These are phyloP conservation scores for Tetradesmus obliquus DNA, from an alignment of 139 green algal genomes.

Conservation along the genomic window DNA sequence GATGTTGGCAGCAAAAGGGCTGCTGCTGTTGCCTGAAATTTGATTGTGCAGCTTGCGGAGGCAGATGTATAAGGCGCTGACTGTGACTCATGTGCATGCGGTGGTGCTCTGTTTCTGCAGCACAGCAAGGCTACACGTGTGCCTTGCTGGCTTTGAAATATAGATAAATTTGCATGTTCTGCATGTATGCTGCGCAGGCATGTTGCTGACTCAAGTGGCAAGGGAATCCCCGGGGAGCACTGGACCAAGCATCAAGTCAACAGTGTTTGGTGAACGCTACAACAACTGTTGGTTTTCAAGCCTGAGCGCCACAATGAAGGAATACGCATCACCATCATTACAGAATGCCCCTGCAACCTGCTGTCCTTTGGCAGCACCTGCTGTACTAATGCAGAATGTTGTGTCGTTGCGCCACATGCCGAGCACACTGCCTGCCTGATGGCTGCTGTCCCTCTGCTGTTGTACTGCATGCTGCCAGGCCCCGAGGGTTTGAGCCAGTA, in stretches of 20 bases:
- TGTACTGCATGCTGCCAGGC: constrained; percentile 19
- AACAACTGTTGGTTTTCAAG: neutral
- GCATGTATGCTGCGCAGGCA: constrained; percentile 52
- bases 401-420: too few species aligned
- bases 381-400: neutral
- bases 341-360: neutral
- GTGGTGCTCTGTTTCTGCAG: too few species aligned
- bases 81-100: neutral
- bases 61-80: neutral
- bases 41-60: neutral
- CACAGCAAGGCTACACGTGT: too few species aligned
- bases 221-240: constrained; percentile 17
- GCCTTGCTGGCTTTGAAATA: too few species aligned
- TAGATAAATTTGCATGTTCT: too few species aligned
- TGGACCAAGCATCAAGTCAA: constrained; percentile 50
- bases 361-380: neutral
- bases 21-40: neutral
- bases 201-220: constrained; percentile 75
- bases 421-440: neutral
- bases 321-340: neutral
- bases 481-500: constrained; percentile 45
- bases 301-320: too few species aligned
- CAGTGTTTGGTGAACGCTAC: constrained; percentile 49
- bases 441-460: neutral
- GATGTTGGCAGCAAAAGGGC: neutral